Evolutionary conservation across 495 filamentous ascomycete species (phyloP), one percentile per base, ranked within the genome.

Genomic region (Penicillium coprophilum): DNA sequence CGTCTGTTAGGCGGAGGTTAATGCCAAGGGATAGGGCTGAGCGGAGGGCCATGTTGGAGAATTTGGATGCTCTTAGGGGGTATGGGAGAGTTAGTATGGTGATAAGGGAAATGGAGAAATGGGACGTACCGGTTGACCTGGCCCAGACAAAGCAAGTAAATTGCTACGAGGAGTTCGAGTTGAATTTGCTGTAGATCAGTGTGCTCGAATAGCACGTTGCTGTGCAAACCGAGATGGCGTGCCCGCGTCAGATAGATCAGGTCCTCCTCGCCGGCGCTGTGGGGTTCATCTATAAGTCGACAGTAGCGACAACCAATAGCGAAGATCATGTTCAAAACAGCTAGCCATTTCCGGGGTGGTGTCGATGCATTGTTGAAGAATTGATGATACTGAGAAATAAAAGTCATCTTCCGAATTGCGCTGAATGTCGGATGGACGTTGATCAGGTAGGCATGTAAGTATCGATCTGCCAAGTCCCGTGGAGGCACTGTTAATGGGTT

Each of bases 311-410:
- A 69, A 7, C 79, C 81, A 57, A 88, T 82, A 3, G 86, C 86
- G 57, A 88, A 85, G 30, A 88, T 76, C 56, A 87, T 71, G 60
- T 89, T 88, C 34, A 87, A 50, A 17, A 83, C 81, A 0, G 81
- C 81, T 12, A 85, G 73, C 83, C 83, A 87, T 44, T 77, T 71
- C 10, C 48, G 56, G 0, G 66, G 66, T 1, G 75, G 70, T 4
- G 56, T 58, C 11, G 66, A 46, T 8, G 32, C 46, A 4, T 46
- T 34, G 12, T 60, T 61, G 31, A 62, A 73, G 44, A 77, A 76
- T 27, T 68, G 53, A 24, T 61, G 62, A 62, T 80, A 81, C 56
- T 81, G 77, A 12, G 66, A 43, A 0, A 58, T 64, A 47, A 77
- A 80, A 1, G 65, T 69, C 15, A 47, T 52, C 40, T 73, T 76